Base-by-base conservation (phyloP, 768 basidiomycete species). In the Chlorophyllum brunneum region DNA sequence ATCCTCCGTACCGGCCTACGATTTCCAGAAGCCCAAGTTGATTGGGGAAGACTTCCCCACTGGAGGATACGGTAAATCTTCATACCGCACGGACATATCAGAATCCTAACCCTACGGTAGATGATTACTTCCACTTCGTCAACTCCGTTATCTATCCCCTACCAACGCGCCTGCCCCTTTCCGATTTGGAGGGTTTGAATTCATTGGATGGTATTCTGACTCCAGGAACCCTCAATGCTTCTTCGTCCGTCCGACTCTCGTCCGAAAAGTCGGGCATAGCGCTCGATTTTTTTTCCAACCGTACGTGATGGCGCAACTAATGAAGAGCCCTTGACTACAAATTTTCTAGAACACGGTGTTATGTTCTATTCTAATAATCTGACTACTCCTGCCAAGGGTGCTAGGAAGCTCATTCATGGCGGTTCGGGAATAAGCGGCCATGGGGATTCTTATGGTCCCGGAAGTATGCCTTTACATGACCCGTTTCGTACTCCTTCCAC, bases 361-460 rank as follows among this genome's bases (percentile, higher is more conserved):
- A 88, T 88, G 78, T 83, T 88, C 59, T 89, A 89, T 63, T 77
- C 85, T 2, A 82, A 83, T 61, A 80, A 77, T 43, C 67, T 78
- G 48, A 69, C 81, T 11, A 66, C 75, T 42, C 64, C 71, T 15
- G 62, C 67, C 15, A 74, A 71, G 13, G 81, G 78, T 13, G 78
- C 81, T 27, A 75, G 83, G 39, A 88, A 89, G 73, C 80, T 77
- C 64, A 84, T 87, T 30, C 88, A 91, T 59, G 86, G 87, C 15
- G 86, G 87, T 2, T 80, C 79, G n/a, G 86, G 86, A 20, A 66
- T 69, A 16, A 66, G 62, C 42, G 80, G 73, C 22, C 63, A 74
- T 18, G 80, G 80, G 1, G 79, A 83, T 51, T 79, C 82, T 5
- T 88, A 89, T 61, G 67, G 70, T 29, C 70, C 78, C 13, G 76